phyloP scores from a whole-genome alignment of 2,329 filamentous ascomycete species.

The Monosporascus sp. region DNA sequence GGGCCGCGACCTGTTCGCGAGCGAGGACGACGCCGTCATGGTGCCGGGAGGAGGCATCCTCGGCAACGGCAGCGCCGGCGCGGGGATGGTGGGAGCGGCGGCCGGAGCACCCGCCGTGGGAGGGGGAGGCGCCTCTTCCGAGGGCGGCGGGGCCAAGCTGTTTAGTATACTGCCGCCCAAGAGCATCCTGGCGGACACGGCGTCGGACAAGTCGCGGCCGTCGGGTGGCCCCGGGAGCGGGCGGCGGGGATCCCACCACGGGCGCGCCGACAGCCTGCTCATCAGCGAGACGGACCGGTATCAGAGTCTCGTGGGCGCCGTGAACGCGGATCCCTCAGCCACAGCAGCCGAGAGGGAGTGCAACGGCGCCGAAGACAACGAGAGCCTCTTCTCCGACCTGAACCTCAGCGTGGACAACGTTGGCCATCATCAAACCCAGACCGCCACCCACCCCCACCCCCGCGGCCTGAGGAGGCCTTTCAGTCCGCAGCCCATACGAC shows the following conservation, averaged over 20 bases:
- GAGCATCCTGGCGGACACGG: conserved; percentile 55
- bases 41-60: neutral
- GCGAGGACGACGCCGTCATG: conserved; percentile 25
- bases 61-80: conserved; percentile 11
- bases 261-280: conserved; percentile 51
- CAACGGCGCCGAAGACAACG: conserved; percentile 33
- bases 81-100: conserved; percentile 26
- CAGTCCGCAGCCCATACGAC: conserved; percentile 48
- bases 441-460: no score
- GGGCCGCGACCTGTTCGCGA: conserved; percentile 57
- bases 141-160: conserved; percentile 40
- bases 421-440: neutral
- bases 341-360: conserved; percentile 12
- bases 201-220: conserved; percentile 28
- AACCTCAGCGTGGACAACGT: conserved; percentile 47
- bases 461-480: conserved; percentile 40
- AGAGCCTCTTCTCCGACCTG: conserved; percentile 52
- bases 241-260: conserved; percentile 27
- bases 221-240: conserved; percentile 13
- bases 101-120: conserved; percentile 26
- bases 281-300: conserved; percentile 47
- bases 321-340: conserved; percentile 26
- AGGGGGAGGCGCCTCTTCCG: conserved; percentile 19
- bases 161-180: conserved; percentile 62
- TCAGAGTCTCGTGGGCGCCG: conserved; percentile 51